Conservation (phyloP, 139 green algal genomes). For the Zygnema circumcarinatum region DNA sequence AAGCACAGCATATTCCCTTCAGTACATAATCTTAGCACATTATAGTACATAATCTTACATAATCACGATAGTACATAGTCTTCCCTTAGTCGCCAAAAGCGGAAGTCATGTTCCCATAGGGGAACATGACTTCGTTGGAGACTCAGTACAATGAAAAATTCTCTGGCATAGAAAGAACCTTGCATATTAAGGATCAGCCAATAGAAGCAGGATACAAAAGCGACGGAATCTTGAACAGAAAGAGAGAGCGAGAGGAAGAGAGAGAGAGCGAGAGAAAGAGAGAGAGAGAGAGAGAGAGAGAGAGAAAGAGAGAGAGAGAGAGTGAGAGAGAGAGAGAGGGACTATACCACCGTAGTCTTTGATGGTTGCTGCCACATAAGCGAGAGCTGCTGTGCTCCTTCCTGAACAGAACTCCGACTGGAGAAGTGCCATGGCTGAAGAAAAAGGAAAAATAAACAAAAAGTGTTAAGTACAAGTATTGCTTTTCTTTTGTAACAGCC, state of each 20-base stretch:
- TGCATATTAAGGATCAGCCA: neutral
- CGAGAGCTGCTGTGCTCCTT: neutral
- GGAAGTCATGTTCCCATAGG: no score
- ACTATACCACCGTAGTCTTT: neutral
- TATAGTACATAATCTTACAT: no score
- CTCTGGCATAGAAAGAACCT: no score
- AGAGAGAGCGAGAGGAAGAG: neutral
- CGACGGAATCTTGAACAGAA: slow-evolving; percentile 6
- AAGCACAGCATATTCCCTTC: no score
- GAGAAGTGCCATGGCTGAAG: neutral
- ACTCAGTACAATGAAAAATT: no score
- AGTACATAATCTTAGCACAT: no score
- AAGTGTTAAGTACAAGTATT: neutral
- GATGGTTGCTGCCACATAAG: neutral
- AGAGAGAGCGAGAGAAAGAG: neutral
- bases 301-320: neutral
- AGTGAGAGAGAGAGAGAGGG: slow-evolving; percentile 1
- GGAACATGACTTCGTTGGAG: no score
- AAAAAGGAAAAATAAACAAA: slow-evolving; percentile 27
- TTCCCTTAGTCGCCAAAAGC: no score
- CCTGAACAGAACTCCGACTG: neutral
- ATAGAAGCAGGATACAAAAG: neutral
- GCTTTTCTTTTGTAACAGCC: neutral
- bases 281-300: neutral
- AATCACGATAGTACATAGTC: no score